These are phyloP conservation scores for Aspergillus clavatus DNA, from an alignment of 2,329 filamentous ascomycete species.

Conservation along the genomic window DNA sequence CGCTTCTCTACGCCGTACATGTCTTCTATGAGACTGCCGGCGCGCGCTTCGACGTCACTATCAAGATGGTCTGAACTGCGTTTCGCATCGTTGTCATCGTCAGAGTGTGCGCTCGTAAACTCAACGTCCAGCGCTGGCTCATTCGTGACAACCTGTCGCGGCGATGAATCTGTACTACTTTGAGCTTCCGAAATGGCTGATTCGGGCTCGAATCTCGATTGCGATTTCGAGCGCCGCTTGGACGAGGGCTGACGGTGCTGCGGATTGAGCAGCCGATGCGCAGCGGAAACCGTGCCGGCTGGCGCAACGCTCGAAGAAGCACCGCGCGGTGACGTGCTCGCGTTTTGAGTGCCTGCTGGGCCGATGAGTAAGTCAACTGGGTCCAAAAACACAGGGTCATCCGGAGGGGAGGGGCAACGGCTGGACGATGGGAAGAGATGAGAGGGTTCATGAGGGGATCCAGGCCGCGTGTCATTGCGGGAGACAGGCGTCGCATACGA, in stretches of 20 bases:
- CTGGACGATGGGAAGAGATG: conserved; percentile 9
- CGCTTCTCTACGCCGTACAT: conserved; percentile 72
- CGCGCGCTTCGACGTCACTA: conserved; percentile 23
- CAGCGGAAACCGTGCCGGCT: conserved; percentile 21
- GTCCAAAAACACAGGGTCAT: conserved; percentile 13
- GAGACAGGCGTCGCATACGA: conserved; percentile 7
- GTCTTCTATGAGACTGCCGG: conserved; percentile 59
- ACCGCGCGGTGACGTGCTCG: conserved; percentile 11
- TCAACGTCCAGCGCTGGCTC: conserved; percentile 23
- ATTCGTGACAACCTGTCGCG: conserved; percentile 6
- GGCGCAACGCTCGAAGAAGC: conserved; percentile 17
- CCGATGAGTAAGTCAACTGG: conserved; percentile 21
- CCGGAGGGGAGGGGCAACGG: conserved; percentile 11
- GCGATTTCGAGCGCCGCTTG: conserved; percentile 11
- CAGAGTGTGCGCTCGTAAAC: conserved; percentile 25
- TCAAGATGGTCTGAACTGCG: conserved; percentile 28
- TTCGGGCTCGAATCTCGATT: conserved; percentile 11
- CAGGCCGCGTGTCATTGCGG: conserved; percentile 6
- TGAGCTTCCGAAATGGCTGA: conserved; percentile 11
- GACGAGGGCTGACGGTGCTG: conserved; percentile 11
- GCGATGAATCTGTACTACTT: conserved; percentile 9
- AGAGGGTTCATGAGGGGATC: conserved; percentile 8
- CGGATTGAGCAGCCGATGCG: conserved; percentile 19
- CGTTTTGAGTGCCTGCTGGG: conserved; percentile 19
- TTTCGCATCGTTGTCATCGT: conserved; percentile 27